Base-by-base conservation (phyloP, 2,329 filamentous ascomycete genomes). In the Drechslera avenae region DNA sequence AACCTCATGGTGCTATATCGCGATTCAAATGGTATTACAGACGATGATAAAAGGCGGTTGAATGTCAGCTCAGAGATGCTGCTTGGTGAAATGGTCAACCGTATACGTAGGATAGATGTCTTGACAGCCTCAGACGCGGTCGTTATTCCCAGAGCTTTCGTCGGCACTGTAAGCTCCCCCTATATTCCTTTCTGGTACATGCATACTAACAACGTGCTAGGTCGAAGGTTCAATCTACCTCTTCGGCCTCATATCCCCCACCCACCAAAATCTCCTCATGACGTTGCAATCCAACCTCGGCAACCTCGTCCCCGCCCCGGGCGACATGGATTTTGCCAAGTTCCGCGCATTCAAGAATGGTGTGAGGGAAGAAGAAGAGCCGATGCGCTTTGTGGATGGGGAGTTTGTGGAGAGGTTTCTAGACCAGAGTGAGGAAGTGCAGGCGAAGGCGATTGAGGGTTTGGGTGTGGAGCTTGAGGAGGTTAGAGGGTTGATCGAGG, bases 71-170 rank as follows among this genome's bases (percentile, higher is more conserved):
- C 88, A 52, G 92, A 97, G 73, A 85, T 97, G 56, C 86, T 88
- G 36, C 79, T 99, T 8, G 92, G 94, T 1, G 93, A 99, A 72
- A 91, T 94, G 83, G 90, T 97, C 47, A 99, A 99, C 68, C 83
- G 86, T 26, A 96, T 97, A 47, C 83, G 87, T 17, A 84, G 84
- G 21, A 83, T 97, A 14, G 80, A 87, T 46, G 84, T 95, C 8
- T 80, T 84, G 21, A 79, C 85, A 3, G 81, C 81, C 14, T 77
- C 84, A 2, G 86, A 81, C 57, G 85, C 89, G 7, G 79, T 87
- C 19, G 85, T 97, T 6, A 78, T 87, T 6, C 93, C 94, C 0
- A 86, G 84, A 65, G 94, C 94, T 16, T 97, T 97, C 69, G 76
- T 97, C 44, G 92, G 84, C 51, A 97, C 94, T 46, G 92, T 93